Percentiles rank a stretch among this genome's conserved stretches.
Conservation (phyloP, 352 stramenopile species). For the Phytophthora sojae region DNA sequence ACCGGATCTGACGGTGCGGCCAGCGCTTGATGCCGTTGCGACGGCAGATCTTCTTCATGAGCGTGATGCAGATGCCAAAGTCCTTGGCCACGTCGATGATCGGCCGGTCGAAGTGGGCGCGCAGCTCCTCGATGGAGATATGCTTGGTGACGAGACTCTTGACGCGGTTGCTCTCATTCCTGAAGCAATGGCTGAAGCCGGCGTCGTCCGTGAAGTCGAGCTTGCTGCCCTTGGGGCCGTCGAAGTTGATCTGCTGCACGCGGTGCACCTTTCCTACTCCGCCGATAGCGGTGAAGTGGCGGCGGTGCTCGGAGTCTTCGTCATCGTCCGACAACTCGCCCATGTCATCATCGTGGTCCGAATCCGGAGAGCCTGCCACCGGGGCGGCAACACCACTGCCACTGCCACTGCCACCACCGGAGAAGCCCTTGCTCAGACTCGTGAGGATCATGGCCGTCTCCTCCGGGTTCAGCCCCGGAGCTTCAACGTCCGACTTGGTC, state of each 20-base stretch:
- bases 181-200: conserved; percentile 78
- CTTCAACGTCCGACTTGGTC: conserved; percentile 16
- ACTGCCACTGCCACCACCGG: not conserved
- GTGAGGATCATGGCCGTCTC: conserved; percentile 90
- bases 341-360: conserved; percentile 58
- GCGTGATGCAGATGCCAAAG: conserved; percentile 91
- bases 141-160: conserved; percentile 90
- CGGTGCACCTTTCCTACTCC: conserved; percentile 49
- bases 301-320: conserved; percentile 33
- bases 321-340: conserved; percentile 56
- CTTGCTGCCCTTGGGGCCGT: conserved; percentile 72
- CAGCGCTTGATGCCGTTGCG: conserved; percentile 80
- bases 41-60: conserved; percentile 91
- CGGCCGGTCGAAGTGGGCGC: conserved; percentile 85
- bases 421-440: conserved; percentile 77
- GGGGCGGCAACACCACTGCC: not conserved
- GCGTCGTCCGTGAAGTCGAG: conserved; percentile 80
- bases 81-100: conserved; percentile 92
- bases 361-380: conserved; percentile 25
- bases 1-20: conserved; percentile 85
- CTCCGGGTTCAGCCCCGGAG: conserved; percentile 61
- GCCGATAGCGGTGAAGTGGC: conserved; percentile 18
- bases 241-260: conserved; percentile 80
- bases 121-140: conserved; percentile 89
- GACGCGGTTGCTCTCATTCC: conserved; percentile 88